Conservation (phyloP, 208 protist species). For the Trypanosoma mega region DNA sequence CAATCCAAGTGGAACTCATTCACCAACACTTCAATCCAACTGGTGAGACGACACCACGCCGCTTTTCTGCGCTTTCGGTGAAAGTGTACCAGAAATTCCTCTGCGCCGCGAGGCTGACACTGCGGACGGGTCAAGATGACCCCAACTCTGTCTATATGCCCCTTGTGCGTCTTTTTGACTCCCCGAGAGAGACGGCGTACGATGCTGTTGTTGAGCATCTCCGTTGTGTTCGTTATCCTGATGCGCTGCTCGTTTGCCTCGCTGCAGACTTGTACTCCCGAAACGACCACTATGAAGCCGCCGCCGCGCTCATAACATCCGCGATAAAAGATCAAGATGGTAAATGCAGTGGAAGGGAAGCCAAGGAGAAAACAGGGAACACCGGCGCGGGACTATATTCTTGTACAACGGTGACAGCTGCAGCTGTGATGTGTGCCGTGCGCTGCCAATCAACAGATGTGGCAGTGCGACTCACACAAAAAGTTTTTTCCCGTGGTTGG, state of each 20-base stretch:
- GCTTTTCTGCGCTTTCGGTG: constrained; percentile 23
- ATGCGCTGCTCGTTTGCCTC: constrained; percentile 43
- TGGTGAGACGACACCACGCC: background rate
- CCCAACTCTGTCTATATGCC: constrained; percentile 20
- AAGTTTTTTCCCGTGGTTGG: constrained; percentile 20
- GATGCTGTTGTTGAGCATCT: constrained; percentile 18
- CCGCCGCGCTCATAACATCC: constrained; percentile 1
- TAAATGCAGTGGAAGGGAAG: background rate
- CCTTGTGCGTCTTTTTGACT: constrained; percentile 12
- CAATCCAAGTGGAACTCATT: constrained; percentile 42
- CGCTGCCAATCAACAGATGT: background rate
- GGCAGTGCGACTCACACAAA: constrained; percentile 13
- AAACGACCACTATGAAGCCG: background rate
- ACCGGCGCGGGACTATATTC: background rate
- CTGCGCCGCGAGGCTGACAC: constrained; percentile 2
- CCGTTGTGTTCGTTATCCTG: constrained; percentile 28
- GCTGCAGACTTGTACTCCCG: constrained; percentile 30
- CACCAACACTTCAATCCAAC: background rate
- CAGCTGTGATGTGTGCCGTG: constrained; percentile 18
- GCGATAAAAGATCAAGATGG: background rate
- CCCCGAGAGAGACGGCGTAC: background rate
- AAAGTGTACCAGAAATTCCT: constrained; percentile 31
- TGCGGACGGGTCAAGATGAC: background rate
- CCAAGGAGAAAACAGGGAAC: background rate
- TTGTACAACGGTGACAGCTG: constrained; percentile 22